Evolutionary conservation across 2,329 filamentous ascomycete genomes (phyloP), one percentile per base, ranked within the genome.

Genomic region (Coniella lustricola): DNA sequence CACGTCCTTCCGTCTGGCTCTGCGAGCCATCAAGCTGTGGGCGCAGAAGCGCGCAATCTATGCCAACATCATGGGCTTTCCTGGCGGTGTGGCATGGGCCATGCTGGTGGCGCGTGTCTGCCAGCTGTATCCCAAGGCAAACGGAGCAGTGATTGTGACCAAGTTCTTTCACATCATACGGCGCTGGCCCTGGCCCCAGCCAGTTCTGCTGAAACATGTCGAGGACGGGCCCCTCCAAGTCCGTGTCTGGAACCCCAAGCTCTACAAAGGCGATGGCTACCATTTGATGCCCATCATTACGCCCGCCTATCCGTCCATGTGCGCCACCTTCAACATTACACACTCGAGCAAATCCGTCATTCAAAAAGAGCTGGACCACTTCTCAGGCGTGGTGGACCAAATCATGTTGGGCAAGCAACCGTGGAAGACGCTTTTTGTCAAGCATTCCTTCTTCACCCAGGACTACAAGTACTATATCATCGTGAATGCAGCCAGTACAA

Each of bases 261-360:
- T 90, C 25, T 94, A 95, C 64, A 81, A 82, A 52, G 79, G 81
- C 47, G 93, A 97, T 65, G 79, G 80, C 37, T 87, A 82, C 56
- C 91, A 97, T 66, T 73, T 96, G 45, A 98, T 98, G 93, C 93
- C 93, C 22, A 88, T 98, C 66, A 97, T 98, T 61, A 98, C 93
- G 1, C 93, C 93, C 1, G 90, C 93, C 1, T 97, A 96, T 64
- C 93, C 93, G 3, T 94, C 90, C 43, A 97, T 96, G 90, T 97
- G 93, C 65, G 85, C 93, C 2, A 97, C 93, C 0, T 93, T 95
- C 71, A 97, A 95, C 60, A 84, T 98, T 52, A 90, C 87, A 3
- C 74, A 80, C 55, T 97, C 91, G 1, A 94, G 90, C 2, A 88
- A 90, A 71, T 73, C 79, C 7, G 81, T 96, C 43, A 90, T 98